phyloP scores from a whole-genome alignment of 352 stramenopile genomes.

The Phytopythium boreale region DNA sequence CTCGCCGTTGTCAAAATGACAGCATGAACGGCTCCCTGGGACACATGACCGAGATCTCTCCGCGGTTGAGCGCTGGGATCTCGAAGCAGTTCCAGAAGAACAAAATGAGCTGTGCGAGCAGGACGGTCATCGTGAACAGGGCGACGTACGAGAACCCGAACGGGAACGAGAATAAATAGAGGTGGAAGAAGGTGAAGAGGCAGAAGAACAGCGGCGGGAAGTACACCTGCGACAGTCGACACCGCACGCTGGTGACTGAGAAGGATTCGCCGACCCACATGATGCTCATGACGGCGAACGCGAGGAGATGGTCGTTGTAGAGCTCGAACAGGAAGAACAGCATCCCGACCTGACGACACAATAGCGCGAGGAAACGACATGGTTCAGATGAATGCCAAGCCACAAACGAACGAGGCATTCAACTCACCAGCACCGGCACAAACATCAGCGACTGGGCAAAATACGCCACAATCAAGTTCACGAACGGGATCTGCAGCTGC shows the following conservation, averaged over 20 bases:
- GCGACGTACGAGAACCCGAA: constrained; percentile 92
- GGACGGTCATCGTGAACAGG: constrained; percentile 33
- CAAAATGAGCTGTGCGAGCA: constrained; percentile 53
- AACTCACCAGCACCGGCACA: constrained; percentile 88
- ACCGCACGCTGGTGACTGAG: constrained; percentile 85
- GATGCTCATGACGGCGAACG: constrained; percentile 87
- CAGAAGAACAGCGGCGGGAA: constrained; percentile 92
- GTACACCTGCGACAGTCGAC: constrained; percentile 61
- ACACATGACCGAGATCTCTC: constrained; percentile 31
- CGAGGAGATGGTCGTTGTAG: constrained; percentile 91
- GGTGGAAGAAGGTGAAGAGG: constrained; percentile 93
- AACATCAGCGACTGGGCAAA: constrained; percentile 92
- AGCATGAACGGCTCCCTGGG: constrained; percentile 25
- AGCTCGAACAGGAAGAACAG: constrained; percentile 96
- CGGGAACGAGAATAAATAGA: constrained; percentile 94
- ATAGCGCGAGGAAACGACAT: neutral
- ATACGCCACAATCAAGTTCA: constrained; percentile 84
- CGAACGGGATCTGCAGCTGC: constrained; percentile 62
- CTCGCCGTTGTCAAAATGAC: constrained; percentile 11
- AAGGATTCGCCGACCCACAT: constrained; percentile 91
- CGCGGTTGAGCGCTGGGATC: constrained; percentile 48
- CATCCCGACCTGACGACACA: constrained; percentile 78
- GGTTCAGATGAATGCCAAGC: neutral
- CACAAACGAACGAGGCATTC: neutral
- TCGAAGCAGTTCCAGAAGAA: constrained; percentile 78